Conservation (phyloP, 495 filamentous ascomycete genomes). For the Xylaria intraflava region DNA sequence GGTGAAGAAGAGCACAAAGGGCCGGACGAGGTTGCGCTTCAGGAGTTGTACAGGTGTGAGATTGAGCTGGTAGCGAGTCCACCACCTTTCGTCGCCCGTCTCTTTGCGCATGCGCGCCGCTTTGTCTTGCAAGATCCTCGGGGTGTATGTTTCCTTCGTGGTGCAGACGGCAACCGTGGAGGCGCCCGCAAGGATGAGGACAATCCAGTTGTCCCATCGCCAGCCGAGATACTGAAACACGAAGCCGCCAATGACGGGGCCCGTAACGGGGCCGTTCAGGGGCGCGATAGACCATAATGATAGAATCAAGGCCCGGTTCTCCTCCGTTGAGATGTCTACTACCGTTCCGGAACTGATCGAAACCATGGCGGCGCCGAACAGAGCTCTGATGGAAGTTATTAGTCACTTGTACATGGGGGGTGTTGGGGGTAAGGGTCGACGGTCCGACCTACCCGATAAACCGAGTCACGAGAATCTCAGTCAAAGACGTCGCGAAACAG, state of each 20-base stretch:
- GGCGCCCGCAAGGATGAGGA: slow-evolving; percentile 59
- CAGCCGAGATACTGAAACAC: slow-evolving; percentile 72
- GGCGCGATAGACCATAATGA: slow-evolving; percentile 73
- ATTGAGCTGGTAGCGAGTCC: slow-evolving; percentile 67
- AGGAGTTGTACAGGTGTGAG: slow-evolving; percentile 41
- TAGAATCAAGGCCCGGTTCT: slow-evolving; percentile 65
- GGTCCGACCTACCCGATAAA: slow-evolving; percentile 55
- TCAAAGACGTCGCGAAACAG: slow-evolving; percentile 58
- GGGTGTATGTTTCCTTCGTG: slow-evolving; percentile 72
- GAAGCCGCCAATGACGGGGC: slow-evolving; percentile 69
- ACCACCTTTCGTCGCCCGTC: slow-evolving; percentile 67
- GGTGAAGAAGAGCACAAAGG: slow-evolving; percentile 68
- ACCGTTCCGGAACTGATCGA: slow-evolving; percentile 78
- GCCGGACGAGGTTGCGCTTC: slow-evolving; percentile 65
- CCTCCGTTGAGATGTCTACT: slow-evolving; percentile 65
- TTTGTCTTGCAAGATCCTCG: slow-evolving; percentile 62
- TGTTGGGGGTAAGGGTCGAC: neutral
- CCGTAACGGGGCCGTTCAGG: slow-evolving; percentile 63
- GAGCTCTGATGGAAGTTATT: slow-evolving; percentile 43
- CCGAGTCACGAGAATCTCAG: slow-evolving; percentile 58
- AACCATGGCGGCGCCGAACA: slow-evolving; percentile 74
- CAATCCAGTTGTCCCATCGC: slow-evolving; percentile 84
- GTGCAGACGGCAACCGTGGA: slow-evolving; percentile 46
- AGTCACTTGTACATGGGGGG: slow-evolving; percentile 9
- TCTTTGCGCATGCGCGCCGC: slow-evolving; percentile 64